A percentile compares a stretch with the other conserved stretches of the same genome.
phyloP scores from a whole-genome alignment of 768 basidiomycete genomes.

The Mycena vulgaris region DNA sequence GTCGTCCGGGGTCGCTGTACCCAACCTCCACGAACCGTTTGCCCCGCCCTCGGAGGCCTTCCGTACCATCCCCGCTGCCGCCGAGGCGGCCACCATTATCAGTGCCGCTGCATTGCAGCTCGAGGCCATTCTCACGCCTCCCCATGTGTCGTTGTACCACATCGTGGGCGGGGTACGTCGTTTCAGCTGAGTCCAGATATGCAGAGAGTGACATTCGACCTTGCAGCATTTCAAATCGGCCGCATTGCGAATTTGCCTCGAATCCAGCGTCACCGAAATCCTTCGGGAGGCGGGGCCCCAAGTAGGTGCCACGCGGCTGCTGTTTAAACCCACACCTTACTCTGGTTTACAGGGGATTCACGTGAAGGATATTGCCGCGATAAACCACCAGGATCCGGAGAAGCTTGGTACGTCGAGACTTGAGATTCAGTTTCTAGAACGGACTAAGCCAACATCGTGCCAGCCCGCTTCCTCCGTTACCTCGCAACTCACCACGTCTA shows the following conservation, averaged over 20 bases:
- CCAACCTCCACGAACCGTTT: conserved; percentile 40
- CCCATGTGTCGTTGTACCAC: conserved; percentile 44
- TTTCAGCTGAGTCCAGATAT: neutral
- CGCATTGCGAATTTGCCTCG: conserved; percentile 48
- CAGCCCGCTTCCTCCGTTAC: conserved; percentile 56
- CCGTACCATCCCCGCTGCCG: conserved; percentile 41
- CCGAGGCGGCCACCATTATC: conserved; percentile 48
- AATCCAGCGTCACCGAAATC: conserved; percentile 57
- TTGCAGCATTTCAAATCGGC: conserved; percentile 47
- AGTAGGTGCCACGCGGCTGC: conserved; percentile 26
- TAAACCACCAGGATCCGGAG: conserved; percentile 45
- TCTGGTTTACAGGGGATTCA: conserved; percentile 52
- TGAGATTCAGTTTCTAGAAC: neutral
- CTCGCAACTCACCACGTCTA: no score
- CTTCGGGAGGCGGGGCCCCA: conserved; percentile 57
- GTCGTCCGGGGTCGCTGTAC: conserved; percentile 6
- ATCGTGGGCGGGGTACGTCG: conserved; percentile 46
- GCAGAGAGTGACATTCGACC: neutral
- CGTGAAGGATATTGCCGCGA: conserved; percentile 52
- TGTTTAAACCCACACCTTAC: no score
- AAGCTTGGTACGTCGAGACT: conserved; percentile 57
- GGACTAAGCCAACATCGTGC: no score
- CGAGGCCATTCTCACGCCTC: conserved; percentile 45
- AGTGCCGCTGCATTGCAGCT: conserved; percentile 52
- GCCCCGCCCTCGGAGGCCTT: conserved; percentile 46